Conservation (phyloP, 1,284 basidiomycete species). For the Cryptococcus sp. region DNA sequence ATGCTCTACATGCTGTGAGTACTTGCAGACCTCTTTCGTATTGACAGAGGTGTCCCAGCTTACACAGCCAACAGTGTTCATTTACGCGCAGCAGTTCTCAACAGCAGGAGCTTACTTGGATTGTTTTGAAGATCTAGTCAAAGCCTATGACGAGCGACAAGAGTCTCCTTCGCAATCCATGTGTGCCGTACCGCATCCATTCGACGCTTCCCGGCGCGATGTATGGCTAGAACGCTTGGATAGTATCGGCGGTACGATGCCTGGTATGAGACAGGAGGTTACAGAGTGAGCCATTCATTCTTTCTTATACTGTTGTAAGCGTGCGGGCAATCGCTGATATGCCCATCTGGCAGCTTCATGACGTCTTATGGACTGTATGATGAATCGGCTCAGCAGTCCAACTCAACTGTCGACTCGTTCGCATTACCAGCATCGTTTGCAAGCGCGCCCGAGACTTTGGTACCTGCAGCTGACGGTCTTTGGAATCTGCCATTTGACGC, state of each 20-base stretch:
- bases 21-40: too few species aligned
- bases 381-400: not conserved
- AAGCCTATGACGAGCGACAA: slow-evolving; percentile 6
- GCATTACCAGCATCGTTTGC: not conserved
- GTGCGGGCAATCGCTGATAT: not conserved
- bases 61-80: slow-evolving; percentile 3
- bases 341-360: not conserved
- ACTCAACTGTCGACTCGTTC: not conserved
- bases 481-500: slow-evolving; percentile 11
- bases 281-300: not conserved
- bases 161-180: not conserved
- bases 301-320: not conserved
- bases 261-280: slow-evolving; percentile 6
- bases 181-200: not conserved
- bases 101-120: slow-evolving; percentile 8
- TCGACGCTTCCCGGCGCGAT: slow-evolving; percentile 1
- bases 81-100: slow-evolving; percentile 12
- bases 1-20: slow-evolving; percentile 11
- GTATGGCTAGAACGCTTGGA: slow-evolving; percentile 6
- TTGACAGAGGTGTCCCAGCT: not conserved
- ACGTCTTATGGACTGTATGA: slow-evolving; percentile 1
- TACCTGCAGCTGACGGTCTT: not conserved
- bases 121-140: slow-evolving; percentile 11
- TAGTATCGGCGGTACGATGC: slow-evolving; percentile 7
- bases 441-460: not conserved